Base-by-base conservation (phyloP, 495 filamentous ascomycete species). In the Cercophora newfieldiana region DNA sequence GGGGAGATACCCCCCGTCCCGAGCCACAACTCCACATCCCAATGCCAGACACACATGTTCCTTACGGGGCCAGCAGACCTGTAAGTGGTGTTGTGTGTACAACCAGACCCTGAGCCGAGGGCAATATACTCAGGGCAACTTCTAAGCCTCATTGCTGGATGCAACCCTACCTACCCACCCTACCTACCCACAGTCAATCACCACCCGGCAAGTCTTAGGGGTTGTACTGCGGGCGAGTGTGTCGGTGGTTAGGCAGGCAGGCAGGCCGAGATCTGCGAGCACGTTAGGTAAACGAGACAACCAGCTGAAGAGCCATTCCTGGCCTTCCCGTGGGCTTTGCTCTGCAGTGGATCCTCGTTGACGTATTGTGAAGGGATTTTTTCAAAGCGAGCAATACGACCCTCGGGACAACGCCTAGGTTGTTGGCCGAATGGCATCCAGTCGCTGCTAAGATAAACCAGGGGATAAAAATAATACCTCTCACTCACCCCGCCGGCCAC, bases 101-200 rank as follows among this genome's bases (percentile, higher is more conserved):
- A 55, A 10, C 51, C 51, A 55, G 51, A 55, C 25, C 51, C 16
- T 24, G 51, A 55, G 26, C 51, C 22, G 51, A 22, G 26, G 26
- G 51, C 21, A 55, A 55, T 55, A 28, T 55, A 55, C 51, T 55
- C 51, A 24, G 18, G 51, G 51, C 51, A 26, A 14, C 37, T 44
- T n/a, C 37, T 44, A 44, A 44, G 37, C 37, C 37, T 44, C 37
- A 16, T 16, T 44, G 37, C 37, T 44, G 37, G 12, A 44, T 44
- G 37, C 10, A 44, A 44, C 37, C 37, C 37, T 44, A 44, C 30
- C 30, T 33, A 33, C 37, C 37, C 4, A 44, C 37, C 37, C 37
- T 44, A 44, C 30, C 30, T 33, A 33, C 37, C 37, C 4, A 44
- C 37, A 44, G 37, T 44, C 37, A 44, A 44, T 44, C 37, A 44